Evolutionary conservation across 2,329 filamentous ascomycete species (phyloP), one percentile per base, ranked within the genome.

Genomic region (Paramyrothecium sp.): DNA sequence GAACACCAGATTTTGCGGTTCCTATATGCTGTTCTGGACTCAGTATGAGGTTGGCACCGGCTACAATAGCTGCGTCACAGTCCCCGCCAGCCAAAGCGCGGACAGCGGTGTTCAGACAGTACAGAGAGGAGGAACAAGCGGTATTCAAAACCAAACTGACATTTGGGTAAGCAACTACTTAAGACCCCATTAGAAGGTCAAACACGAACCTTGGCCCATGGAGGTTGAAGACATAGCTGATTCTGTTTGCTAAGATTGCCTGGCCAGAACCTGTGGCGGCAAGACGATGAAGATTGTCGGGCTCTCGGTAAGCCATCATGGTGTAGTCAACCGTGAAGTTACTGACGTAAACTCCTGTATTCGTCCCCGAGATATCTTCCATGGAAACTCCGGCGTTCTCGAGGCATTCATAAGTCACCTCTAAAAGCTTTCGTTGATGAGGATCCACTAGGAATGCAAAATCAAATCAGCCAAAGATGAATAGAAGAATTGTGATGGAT

Each of bases 121-220:
- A 70, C 30, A 80, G 55, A 20, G 74, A 74, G 2, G 73, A 73
- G 17, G 77, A 79, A 63, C 78, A 81, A 22, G 74, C 78, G 22
- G 77, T 79, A 51, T 80, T 75, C 12, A 81, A 71, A 3, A 75
- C 77, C 61, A 78, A 69, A 44, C 76, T 79, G 0, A 23, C 16
- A 16, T 10, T 38, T 38, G 33, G 8, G 10, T 10, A 38, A 8
- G 16, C 33, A 38, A 38, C 33, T 38, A 16, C 8, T 38, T 38
- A 8, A 16, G 10, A 38, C 16, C 8, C 33, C 33, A 16, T 10
- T 16, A 38, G 16, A 8, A 16, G 16, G 8, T 38, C 33, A 8
- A 38, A 2, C 16, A 56, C 58, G 54, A 62, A 63, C 63, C 63
- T 65, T 2, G 63, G 63, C 13, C 63, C 63, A 51, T 63, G 63